phyloP scores from a whole-genome alignment of 2,329 filamentous ascomycete species.

The Calycina herbarum region DNA sequence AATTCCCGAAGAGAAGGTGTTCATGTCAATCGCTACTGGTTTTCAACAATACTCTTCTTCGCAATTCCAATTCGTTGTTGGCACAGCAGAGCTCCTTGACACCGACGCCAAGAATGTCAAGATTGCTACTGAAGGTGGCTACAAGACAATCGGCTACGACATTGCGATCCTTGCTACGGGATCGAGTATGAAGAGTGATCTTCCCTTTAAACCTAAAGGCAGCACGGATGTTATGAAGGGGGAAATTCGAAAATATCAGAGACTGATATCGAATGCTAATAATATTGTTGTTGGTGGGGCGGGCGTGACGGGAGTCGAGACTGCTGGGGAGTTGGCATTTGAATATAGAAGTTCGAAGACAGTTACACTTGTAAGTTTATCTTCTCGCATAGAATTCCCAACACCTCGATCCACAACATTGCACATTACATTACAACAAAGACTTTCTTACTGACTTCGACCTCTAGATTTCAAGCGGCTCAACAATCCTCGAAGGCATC shows the following conservation, averaged over 20 bases:
- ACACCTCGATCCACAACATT: not conserved
- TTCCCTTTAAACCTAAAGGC: conserved; percentile 52
- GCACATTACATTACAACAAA: not conserved
- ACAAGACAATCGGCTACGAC: conserved; percentile 46
- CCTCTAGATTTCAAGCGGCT: conserved; percentile 34
- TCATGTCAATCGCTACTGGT: conserved; percentile 42
- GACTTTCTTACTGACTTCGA: not conserved
- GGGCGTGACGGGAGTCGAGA: conserved; percentile 39
- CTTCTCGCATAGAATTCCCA: not conserved
- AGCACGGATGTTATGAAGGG: conserved; percentile 39
- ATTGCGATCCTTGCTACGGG: conserved; percentile 58
- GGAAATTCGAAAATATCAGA: conserved; percentile 29
- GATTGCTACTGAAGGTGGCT: conserved; percentile 40
- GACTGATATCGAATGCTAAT: conserved; percentile 28
- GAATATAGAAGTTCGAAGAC: conserved; percentile 34
- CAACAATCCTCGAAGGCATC: conserved; percentile 32
- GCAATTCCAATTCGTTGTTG: conserved; percentile 54
- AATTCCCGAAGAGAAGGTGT: conserved; percentile 45
- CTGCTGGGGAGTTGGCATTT: conserved; percentile 31
- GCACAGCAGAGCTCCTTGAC: conserved; percentile 48
- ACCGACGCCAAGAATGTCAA: conserved; percentile 44
- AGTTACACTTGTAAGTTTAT: conserved; percentile 29
- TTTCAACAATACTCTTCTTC: conserved; percentile 50
- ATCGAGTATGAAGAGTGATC: conserved; percentile 42
- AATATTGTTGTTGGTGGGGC: conserved; percentile 38